Evolutionary conservation across 805 yeast genomes (phyloP), one percentile per base, ranked within the genome.

Genomic region (Ogataea paraovalis): DNA sequence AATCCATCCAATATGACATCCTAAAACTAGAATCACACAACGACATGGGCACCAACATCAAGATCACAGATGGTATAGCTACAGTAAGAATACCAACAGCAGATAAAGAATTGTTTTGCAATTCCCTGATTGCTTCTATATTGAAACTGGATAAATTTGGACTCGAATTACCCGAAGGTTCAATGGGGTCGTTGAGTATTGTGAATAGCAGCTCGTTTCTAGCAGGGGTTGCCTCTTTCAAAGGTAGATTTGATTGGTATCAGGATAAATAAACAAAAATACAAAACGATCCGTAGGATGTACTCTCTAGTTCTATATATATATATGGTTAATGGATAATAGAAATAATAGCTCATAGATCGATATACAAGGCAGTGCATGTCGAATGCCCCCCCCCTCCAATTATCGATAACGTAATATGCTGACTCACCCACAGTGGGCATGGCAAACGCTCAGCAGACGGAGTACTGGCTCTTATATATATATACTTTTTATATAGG

Each of bases 1-100:
- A 56, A 25, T 46, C 66, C 1, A 52, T 54, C 1, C 55, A 59
- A n/a, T 59, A 55, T 33, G 68, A 63, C 49, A 41, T 62, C 18
- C 39, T 64, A 42, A 43, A 34, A 18, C 16, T 34, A 18, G 38
- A 34, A 34, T 34, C 20, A 34, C 23, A 22, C 4, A 27, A 42
- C 0, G 41, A 44, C 16, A 18, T 6, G 16, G 21, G 16, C 3
- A 6, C 7, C 3, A 16, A 16, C 20, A 18, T 34, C 12, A 34
- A 34, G 16, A 34, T 34, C 4, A n/a, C 16, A 3, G 47, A 43
- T 1, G 13, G 38, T 5, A 48, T 36, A 19, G 55, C 48, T 12
- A 48, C 61, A 20, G 42, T 64, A 9, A 44, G 69, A 22, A 54
- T 61, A 1, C 56, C 64, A 14, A 44, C 52, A 6, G 25, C 23